These are phyloP conservation scores for Hevea brasiliensis DNA, from an alignment of 345 rosid species.

Conservation along the genomic window DNA sequence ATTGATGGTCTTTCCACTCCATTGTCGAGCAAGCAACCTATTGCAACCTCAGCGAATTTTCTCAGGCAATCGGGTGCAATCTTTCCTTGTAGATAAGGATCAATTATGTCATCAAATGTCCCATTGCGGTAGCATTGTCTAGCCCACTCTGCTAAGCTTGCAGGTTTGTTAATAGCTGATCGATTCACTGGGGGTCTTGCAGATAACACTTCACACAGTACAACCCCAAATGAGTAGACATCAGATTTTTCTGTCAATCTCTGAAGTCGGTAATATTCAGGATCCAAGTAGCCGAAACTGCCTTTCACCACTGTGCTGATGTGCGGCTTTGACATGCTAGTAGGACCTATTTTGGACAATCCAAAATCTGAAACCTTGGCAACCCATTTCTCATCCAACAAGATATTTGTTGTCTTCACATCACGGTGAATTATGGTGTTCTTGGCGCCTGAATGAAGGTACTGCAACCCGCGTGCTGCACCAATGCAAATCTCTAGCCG, in stretches of 20 bases:
- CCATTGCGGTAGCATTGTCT: slow-evolving; percentile 10
- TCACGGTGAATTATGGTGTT: slow-evolving; percentile 38
- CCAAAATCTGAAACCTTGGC: slow-evolving; percentile 43
- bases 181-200: slow-evolving; percentile 12
- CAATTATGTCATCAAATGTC: not conserved
- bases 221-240: slow-evolving; percentile 22
- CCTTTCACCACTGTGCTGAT: slow-evolving; percentile 45
- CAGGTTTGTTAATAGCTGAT: not conserved
- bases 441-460: slow-evolving; percentile 14
- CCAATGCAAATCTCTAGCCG: too few species aligned
- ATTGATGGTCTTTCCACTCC: slow-evolving; percentile 12
- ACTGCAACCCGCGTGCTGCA: too few species aligned
- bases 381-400: slow-evolving; percentile 23
- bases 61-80: slow-evolving; percentile 9
- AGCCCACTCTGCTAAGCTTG: slow-evolving; percentile 9
- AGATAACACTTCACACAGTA: slow-evolving; percentile 9
- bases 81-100: slow-evolving; percentile 12
- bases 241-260: slow-evolving; percentile 38
- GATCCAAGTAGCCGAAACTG: slow-evolving; percentile 42
- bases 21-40: slow-evolving; percentile 1
- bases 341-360: slow-evolving; percentile 33
- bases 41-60: slow-evolving; percentile 10
- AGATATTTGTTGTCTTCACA: slow-evolving; percentile 40
- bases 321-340: slow-evolving; percentile 22
- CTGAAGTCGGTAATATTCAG: slow-evolving; percentile 34